These are phyloP conservation scores for Mariannaea elegans DNA, from an alignment of 2,329 filamentous ascomycete genomes.

Conservation along the genomic window DNA sequence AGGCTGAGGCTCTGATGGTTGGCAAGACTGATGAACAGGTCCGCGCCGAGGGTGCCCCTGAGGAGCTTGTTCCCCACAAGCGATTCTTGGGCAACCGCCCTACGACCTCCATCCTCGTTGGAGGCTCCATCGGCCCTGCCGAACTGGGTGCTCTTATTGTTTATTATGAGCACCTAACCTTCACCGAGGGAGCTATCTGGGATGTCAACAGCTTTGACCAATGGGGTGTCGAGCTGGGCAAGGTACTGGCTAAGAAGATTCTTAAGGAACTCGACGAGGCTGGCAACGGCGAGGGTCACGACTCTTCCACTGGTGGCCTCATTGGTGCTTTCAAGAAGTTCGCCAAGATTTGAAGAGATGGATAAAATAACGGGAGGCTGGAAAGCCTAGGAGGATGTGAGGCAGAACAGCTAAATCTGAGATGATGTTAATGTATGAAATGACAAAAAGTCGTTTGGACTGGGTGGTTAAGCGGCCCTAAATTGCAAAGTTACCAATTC, in stretches of 20 bases:
- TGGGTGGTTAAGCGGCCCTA: neutral
- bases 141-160: slow-evolving; percentile 95
- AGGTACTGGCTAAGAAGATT: slow-evolving; percentile 93
- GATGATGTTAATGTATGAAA: slow-evolving; percentile 24
- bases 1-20: slow-evolving; percentile 90
- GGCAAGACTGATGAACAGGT: slow-evolving; percentile 86
- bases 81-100: slow-evolving; percentile 98
- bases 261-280: slow-evolving; percentile 83
- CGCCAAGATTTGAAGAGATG: slow-evolving; percentile 54
- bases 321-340: slow-evolving; percentile 92
- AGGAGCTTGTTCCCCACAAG: slow-evolving; percentile 93
- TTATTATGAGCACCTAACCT: slow-evolving; percentile 99
- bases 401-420: neutral
- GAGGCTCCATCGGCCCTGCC: slow-evolving; percentile 91
- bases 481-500: slow-evolving; percentile 11
- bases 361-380: slow-evolving; percentile 16
- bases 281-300: slow-evolving; percentile 78
- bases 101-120: slow-evolving; percentile 90
- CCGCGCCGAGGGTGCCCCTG: slow-evolving; percentile 76
- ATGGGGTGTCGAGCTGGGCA: slow-evolving; percentile 98
- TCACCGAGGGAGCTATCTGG: slow-evolving; percentile 97
- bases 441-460: slow-evolving; percentile 14
- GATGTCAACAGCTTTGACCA: slow-evolving; percentile 99
- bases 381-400: neutral
- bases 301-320: slow-evolving; percentile 86